phyloP scores from a whole-genome alignment of 495 filamentous ascomycete genomes.

The Tuber borchii region DNA sequence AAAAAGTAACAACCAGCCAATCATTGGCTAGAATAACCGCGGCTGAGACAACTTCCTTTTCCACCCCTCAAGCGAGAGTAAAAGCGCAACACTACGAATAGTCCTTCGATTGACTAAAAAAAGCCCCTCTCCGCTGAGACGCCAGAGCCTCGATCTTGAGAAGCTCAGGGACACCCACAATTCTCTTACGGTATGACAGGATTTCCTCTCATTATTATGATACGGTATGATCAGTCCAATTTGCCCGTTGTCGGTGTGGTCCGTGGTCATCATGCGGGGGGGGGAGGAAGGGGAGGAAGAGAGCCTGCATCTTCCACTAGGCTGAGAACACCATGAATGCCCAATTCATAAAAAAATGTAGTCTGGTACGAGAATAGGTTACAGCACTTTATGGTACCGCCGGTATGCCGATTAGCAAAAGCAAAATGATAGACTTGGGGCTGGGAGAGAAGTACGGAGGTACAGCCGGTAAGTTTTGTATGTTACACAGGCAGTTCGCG shows the following conservation, averaged over 20 bases:
- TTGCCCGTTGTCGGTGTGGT: background rate
- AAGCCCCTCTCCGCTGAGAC: background rate
- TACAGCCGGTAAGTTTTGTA: too few species aligned
- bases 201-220: background rate
- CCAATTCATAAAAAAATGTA: background rate
- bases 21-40: background rate
- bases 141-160: background rate
- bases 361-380: background rate
- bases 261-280: background rate
- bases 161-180: background rate
- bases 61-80: background rate
- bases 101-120: background rate
- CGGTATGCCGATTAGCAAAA: background rate
- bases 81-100: background rate
- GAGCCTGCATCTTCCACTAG: background rate
- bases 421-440: too few species aligned
- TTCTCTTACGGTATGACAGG: background rate
- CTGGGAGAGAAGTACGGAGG: background rate
- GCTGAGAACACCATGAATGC: background rate
- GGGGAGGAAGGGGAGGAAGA: background rate
- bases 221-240: background rate
- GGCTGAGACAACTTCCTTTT: background rate
- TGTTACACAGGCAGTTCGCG: too few species aligned
- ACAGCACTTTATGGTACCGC: background rate
- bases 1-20: background rate